Percentiles rank a stretch among this genome's conserved stretches.
phyloP scores from a whole-genome alignment of 73 alveolate species.

The Stentor roeselii region DNA sequence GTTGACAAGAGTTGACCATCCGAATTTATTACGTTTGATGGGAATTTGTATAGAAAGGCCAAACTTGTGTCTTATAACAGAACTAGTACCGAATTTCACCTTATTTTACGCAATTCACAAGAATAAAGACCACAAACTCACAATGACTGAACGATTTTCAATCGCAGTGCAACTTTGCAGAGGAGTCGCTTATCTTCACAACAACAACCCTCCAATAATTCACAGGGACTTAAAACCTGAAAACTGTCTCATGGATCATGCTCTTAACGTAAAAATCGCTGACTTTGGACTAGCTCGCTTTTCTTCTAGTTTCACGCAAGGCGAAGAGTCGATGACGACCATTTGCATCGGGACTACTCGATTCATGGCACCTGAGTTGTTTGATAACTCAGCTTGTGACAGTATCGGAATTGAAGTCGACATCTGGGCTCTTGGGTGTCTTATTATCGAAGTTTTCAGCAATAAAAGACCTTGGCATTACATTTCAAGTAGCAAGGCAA shows the following conservation, averaged over 20 bases:
- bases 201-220: constrained; percentile 83
- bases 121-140: constrained; percentile 52
- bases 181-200: constrained; percentile 86
- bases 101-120: constrained; percentile 77
- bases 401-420: constrained; percentile 12
- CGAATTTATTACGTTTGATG: constrained; percentile 79
- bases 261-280: constrained; percentile 81
- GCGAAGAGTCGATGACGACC: constrained; percentile 39
- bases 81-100: constrained; percentile 79
- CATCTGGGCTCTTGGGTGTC: constrained; percentile 7
- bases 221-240: constrained; percentile 88
- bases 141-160: constrained; percentile 74
- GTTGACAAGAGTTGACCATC: constrained; percentile 87
- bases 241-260: constrained; percentile 85
- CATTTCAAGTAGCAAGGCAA: constrained; percentile 3
- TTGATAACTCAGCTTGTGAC: background rate
- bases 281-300: constrained; percentile 94
- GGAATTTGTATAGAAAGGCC: constrained; percentile 91
- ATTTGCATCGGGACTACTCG: constrained; percentile 19
- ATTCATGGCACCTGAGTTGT: constrained; percentile 24
- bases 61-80: constrained; percentile 78
- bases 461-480: constrained; percentile 22
- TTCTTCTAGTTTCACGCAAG: constrained; percentile 84
- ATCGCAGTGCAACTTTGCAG: constrained; percentile 87
- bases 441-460: background rate